Percentiles rank a stretch among this genome's conserved stretches.
Conservation (phyloP, 2,329 filamentous ascomycete genomes). For the Dactylellina drechsleri region DNA sequence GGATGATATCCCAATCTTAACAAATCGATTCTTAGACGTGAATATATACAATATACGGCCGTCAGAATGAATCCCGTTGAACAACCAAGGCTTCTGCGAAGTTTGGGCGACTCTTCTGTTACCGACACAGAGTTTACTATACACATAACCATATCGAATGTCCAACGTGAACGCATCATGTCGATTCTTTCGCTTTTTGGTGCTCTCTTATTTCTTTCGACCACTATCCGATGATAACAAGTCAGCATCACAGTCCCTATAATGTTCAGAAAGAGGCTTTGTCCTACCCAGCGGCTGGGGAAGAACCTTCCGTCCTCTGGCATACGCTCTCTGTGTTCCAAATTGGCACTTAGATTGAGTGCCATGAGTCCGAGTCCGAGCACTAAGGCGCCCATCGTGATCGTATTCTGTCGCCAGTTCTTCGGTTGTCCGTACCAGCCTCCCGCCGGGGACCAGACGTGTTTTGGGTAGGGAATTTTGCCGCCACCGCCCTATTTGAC, state of each 20-base stretch:
- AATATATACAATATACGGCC: constrained; percentile 26
- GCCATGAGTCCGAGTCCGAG: constrained; percentile 74
- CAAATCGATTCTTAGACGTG: neutral
- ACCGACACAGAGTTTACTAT: neutral
- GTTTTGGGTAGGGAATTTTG: constrained; percentile 89
- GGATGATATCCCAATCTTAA: neutral
- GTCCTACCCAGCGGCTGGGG: constrained; percentile 79
- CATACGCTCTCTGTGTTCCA: constrained; percentile 78
- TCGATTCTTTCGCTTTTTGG: constrained; percentile 28
- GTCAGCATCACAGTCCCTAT: neutral
- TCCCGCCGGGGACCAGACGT: constrained; percentile 98
- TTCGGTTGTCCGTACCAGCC: constrained; percentile 95
- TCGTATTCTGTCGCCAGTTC: constrained; percentile 95
- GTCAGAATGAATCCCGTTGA: neutral
- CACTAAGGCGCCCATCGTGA: constrained; percentile 75
- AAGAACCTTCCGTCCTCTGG: constrained; percentile 81
- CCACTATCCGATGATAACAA: constrained; percentile 27
- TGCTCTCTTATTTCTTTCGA: constrained; percentile 57
- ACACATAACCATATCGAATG: constrained; percentile 4
- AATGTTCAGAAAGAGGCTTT: neutral
- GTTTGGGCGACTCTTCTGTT: neutral
- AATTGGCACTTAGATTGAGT: constrained; percentile 78
- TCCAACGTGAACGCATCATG: neutral
- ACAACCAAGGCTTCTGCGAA: neutral
- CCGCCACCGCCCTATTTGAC: constrained; percentile 70